Conservation (phyloP, 805 yeast genomes). For the Wickerhamiella sorbophila region DNA sequence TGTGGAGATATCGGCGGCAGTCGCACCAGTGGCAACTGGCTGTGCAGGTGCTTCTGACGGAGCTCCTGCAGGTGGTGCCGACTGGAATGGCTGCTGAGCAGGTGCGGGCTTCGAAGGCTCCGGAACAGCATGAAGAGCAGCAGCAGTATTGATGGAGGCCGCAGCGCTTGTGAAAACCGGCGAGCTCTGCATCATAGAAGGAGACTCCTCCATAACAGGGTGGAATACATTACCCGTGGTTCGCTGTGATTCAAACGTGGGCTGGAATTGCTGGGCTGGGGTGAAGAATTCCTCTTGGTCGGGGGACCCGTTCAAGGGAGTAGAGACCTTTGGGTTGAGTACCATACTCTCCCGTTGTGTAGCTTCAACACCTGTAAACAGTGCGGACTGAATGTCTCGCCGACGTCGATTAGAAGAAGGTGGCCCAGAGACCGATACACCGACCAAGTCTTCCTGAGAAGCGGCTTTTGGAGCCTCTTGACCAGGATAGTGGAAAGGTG, state of each 20-base stretch:
- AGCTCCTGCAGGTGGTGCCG: neutral
- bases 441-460: neutral
- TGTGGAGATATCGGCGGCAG: neutral
- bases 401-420: neutral
- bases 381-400: conserved; percentile 1
- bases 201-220: conserved; percentile 3
- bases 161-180: neutral
- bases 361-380: conserved; percentile 1
- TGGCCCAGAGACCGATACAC: neutral
- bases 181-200: neutral
- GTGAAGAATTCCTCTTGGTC: conserved; percentile 17
- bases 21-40: neutral
- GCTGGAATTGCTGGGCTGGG: conserved; percentile 15
- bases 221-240: neutral
- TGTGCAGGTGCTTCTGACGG: neutral
- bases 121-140: neutral
- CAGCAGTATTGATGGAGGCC: neutral
- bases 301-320: neutral
- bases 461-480: neutral
- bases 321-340: neutral
- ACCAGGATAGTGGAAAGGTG: neutral
- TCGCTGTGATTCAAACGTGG: conserved; percentile 6
- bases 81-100: neutral
- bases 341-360: conserved; percentile 3
- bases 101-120: neutral